Evolutionary conservation across 129 eudicot species (phyloP), one percentile per base, ranked within the genome.

Genomic region (Glebionis coronaria): DNA sequence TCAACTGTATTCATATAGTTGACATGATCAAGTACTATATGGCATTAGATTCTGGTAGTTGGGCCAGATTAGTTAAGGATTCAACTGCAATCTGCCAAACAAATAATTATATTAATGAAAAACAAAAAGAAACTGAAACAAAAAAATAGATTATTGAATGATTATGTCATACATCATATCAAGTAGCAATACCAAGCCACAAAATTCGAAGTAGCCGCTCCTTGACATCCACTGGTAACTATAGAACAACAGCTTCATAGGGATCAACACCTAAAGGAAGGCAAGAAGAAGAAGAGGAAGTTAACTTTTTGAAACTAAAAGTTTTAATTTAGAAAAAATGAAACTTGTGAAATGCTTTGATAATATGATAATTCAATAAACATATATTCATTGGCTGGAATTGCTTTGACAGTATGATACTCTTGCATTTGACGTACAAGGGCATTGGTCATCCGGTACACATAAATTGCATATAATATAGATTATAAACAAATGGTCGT

Each of bases 1-100:
- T 20, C 35, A 40, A 63, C 0, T 51, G 69, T 31, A 31, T 21
- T 40, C 59, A 56, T 44, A 61, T 60, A 42, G 21, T 61, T 44
- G 35, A 90, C 97, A 95, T 90, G 97, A 68, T 90, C 97, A 77
- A 90, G 97, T 68, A 86, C 80, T 73, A 83, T 77, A 90, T 86
- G 38, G 97, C 88, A 68, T 64, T 80, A 63, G 95, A 78, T 79
- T 90, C 97, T 0, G 95, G 86, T 64, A 90, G 70, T 71, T 82
- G 81, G 61, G 79, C 88, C 50, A 90, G 90, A 63, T 76, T 69
- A 76, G 80, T 28, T 71, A 90, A 80, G 73, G 76, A 74, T 59
- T 83, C 70, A 53, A 86, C 77, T 62, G 82, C 88, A 11, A 90
- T 86, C 97, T 90, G 95, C 35, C 66, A 72, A 55, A 79, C 52